Evolutionary conservation across 331 rosid species (phyloP), one percentile per base, ranked within the genome.

Genomic region (Rosa hybrid): DNA sequence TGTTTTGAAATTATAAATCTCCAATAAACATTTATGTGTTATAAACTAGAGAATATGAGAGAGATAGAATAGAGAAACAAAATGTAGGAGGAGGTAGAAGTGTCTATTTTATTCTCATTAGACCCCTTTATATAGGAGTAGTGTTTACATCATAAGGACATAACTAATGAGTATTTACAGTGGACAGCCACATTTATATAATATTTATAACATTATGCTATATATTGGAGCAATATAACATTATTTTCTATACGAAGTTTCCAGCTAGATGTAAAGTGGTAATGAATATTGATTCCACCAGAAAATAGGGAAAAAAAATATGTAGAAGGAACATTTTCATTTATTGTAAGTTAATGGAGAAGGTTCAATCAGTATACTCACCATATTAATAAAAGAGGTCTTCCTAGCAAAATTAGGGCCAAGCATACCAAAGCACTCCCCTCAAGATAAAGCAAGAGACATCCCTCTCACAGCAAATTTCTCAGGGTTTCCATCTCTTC

Each of bases 341-440:
- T 14, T 44, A 17, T 13, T 11, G 21, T 71, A 54, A 18, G 23
- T 38, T 18, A 62, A 50, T 80, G 46, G 25, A 72, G 48, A 64
- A 59, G 63, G n/a, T 64, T 45, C 30, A 41, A 14, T 39, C n/a
- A 13, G 25, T 41, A 27, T 63, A 84, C 99, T 88, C 72, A 95
- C 98, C 99, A 95, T 95, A 80, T 81, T 95, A 83, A 95, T 95
- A 85, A 93, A 95, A 72, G 99, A 93, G 77, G 99, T 93, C 84
- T 95, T 95, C 72, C 98, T 98, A 7, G 99, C 98, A 76, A 97
- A 98, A 67, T 95, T 95, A 54, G 98, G 99, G 71, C 99, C 99
- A 75, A 95, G 97, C 97, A 93, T 93, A 69, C 99, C 98, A 74
- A 95, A 95, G 90, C 99, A 95, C 68, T 93, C 98, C 45, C 98